A percentile compares a stretch with the other conserved stretches of the same genome.
Conservation (phyloP, 371 early-diverging fungal genomes). For the Furculomyces boomerangus region DNA sequence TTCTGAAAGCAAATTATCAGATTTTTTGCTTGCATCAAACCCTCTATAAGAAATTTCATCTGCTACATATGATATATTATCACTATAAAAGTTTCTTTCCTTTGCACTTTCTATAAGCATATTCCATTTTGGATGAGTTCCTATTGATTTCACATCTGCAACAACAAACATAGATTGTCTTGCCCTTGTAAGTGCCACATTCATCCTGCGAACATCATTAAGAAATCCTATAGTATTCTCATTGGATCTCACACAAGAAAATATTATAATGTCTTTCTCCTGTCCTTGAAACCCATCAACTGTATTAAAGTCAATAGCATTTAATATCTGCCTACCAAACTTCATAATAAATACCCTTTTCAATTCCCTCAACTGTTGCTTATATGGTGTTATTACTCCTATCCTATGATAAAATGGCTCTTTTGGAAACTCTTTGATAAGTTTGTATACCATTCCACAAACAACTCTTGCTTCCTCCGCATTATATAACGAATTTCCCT, state of each 20-base stretch:
- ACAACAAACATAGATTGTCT: conserved; percentile 74
- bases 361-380: conserved; percentile 59
- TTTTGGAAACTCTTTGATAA: conserved; percentile 33
- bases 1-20: too few relatives aligned
- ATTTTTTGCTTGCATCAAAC: too few relatives aligned
- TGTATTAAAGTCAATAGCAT: conserved; percentile 81
- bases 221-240: conserved; percentile 75
- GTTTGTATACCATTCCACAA: conserved; percentile 40
- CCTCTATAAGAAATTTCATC: too few relatives aligned
- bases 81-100: not conserved
- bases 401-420: conserved; percentile 52
- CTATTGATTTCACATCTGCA: conserved; percentile 16
- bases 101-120: not conserved
- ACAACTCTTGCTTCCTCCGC: conserved; percentile 58
- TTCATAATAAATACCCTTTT: conserved; percentile 35
- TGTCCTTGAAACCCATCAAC: conserved; percentile 99
- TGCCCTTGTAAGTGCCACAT: conserved; percentile 91
- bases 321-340: conserved; percentile 42
- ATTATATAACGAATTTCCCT: conserved; percentile 63
- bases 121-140: not conserved
- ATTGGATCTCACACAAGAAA: conserved; percentile 84
- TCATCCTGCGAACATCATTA: conserved; percentile 74
- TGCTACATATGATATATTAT: too few relatives aligned
- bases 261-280: conserved; percentile 91
- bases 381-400: conserved; percentile 88